phyloP scores from a whole-genome alignment of 768 basidiomycete species.

The Erythrobasidium yunnanense region DNA sequence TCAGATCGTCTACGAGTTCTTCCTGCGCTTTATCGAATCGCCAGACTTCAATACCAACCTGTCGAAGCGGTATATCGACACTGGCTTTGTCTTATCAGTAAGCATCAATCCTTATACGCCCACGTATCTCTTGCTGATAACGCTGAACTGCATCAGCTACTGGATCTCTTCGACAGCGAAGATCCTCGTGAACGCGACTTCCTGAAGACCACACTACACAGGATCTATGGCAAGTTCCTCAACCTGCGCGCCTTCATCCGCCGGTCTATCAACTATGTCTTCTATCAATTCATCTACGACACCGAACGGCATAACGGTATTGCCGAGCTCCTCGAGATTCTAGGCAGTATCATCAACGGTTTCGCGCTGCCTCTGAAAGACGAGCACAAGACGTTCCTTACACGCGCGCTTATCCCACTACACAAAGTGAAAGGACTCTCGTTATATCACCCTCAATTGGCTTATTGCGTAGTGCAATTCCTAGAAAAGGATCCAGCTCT shows the following conservation, averaged over 20 bases:
- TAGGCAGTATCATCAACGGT: conserved; percentile 98
- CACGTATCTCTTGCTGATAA: background rate
- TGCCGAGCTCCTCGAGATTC: conserved; percentile 91
- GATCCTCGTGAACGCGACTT: conserved; percentile 98
- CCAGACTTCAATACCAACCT: conserved; percentile 96
- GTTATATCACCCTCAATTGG: conserved; percentile 95
- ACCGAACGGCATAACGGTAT: conserved; percentile 98
- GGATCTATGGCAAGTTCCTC: conserved; percentile 99
- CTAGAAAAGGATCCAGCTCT: conserved; percentile 85
- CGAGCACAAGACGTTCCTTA: conserved; percentile 96
- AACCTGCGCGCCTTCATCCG: conserved; percentile 97
- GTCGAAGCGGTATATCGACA: conserved; percentile 95
- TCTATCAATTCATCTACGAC: conserved; percentile 98
- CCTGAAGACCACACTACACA: conserved; percentile 94
- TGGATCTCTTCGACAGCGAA: conserved; percentile 96
- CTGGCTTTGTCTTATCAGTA: conserved; percentile 72
- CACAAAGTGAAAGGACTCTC: conserved; percentile 97
- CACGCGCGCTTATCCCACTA: conserved; percentile 80
- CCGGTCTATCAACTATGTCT: conserved; percentile 98
- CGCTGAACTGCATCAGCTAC: conserved; percentile 48
- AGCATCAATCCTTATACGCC: conserved; percentile 18
- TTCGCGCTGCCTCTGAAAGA: conserved; percentile 96
- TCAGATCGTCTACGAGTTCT: conserved; percentile 99
- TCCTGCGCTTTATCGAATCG: conserved; percentile 94
- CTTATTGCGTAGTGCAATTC: conserved; percentile 98